These are phyloP conservation scores for Bimuria novae-zelandiae DNA, from an alignment of 2,329 filamentous ascomycete genomes.

Conservation along the genomic window DNA sequence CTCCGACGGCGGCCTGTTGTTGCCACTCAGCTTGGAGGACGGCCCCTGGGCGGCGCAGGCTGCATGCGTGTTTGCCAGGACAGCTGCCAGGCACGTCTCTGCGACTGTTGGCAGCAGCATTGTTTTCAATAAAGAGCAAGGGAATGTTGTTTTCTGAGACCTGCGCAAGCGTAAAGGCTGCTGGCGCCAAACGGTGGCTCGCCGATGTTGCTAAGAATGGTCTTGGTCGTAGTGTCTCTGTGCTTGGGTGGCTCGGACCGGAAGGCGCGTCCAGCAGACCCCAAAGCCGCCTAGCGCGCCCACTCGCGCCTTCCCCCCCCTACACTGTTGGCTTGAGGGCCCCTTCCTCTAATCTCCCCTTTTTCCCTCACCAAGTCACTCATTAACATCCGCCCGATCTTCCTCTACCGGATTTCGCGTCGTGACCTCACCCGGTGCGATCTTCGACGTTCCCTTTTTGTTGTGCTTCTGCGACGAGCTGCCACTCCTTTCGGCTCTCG, in stretches of 20 bases:
- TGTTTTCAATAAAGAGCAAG: not conserved
- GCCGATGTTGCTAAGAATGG: constrained; percentile 24
- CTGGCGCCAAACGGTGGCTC: constrained; percentile 25
- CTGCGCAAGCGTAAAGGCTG: constrained; percentile 10
- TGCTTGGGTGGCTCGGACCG: constrained; percentile 13
- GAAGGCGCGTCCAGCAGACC: constrained; percentile 16
- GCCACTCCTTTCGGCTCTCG: constrained; percentile 50
- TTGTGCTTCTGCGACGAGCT: constrained; percentile 47
- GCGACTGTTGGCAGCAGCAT: not conserved
- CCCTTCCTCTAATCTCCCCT: constrained; percentile 42
- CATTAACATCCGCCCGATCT: constrained; percentile 43
- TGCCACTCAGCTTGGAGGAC: constrained; percentile 7
- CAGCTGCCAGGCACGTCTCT: not conserved
- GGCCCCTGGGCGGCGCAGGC: not conserved
- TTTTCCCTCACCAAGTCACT: constrained; percentile 36
- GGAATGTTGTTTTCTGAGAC: constrained; percentile 11
- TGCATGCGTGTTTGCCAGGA: constrained; percentile 3
- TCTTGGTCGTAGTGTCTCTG: constrained; percentile 15
- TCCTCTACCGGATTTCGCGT: constrained; percentile 40
- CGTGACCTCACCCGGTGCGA: constrained; percentile 44
- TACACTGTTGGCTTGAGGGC: constrained; percentile 31
- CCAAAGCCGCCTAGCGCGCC: constrained; percentile 12
- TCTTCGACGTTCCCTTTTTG: constrained; percentile 44
- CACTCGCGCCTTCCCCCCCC: constrained; percentile 31
- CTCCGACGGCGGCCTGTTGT: constrained; percentile 13